Evolutionary conservation across 176 grass and related monocot genomes (phyloP).

Genomic region (Lolium multiflorum): DNA sequence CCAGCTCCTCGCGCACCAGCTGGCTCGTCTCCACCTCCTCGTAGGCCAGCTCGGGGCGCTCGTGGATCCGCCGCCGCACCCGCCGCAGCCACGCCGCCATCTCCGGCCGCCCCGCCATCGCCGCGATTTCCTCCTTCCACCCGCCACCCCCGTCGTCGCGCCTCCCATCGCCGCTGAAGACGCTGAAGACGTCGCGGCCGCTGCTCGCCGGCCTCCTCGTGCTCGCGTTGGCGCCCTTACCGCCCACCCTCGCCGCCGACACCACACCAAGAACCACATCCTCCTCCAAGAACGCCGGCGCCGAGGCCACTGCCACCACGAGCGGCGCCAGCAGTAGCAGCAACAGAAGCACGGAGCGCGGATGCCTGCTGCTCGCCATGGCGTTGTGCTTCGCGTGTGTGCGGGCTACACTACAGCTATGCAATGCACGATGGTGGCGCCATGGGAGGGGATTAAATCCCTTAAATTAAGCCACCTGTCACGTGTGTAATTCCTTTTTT

Average conservation of each 20-base stretch:
- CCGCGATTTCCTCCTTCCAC: constrained; percentile 81
- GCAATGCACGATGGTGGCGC: background rate
- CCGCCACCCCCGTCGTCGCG: background rate
- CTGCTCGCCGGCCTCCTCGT: background rate
- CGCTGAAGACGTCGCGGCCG: background rate
- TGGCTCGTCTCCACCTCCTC: constrained; percentile 93
- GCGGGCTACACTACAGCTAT: background rate
- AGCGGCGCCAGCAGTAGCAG: background rate
- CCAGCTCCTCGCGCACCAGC: constrained; percentile 72
- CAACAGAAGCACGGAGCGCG: background rate
- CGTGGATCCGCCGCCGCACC: constrained; percentile 77
- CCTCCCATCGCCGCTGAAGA: background rate
- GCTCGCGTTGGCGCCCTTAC: constrained; percentile 47
- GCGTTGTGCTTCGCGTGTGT: background rate
- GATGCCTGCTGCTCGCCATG: constrained; percentile 4
- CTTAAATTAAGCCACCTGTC: constrained; percentile 16
- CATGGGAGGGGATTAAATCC: background rate
- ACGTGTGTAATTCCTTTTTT: background rate
- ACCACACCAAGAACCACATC: constrained; percentile 25
- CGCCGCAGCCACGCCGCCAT: constrained; percentile 62
- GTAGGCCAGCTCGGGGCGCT: constrained; percentile 92
- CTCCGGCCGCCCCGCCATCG: constrained; percentile 53
- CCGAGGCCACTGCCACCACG: background rate
- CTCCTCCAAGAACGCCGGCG: constrained; percentile 42
- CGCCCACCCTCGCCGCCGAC: constrained; percentile 14